Evolutionary conservation across 2,329 filamentous ascomycete genomes (phyloP), one percentile per base, ranked within the genome.

Genomic region (Aspergillus pseudoterreus): DNA sequence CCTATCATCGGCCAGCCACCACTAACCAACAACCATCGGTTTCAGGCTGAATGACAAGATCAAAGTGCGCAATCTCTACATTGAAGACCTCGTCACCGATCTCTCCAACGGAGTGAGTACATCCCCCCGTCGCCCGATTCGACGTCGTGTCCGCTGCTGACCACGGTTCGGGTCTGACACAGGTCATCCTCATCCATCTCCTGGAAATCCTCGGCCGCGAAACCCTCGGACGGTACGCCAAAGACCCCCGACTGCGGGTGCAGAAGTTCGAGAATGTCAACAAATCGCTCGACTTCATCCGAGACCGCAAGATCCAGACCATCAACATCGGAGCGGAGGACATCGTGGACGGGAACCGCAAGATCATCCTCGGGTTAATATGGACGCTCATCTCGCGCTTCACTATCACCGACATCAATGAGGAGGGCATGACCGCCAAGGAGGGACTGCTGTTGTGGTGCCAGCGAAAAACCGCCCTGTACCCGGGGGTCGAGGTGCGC

Each of bases 241-340:
- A 92, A 49, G 95, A 92, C 65, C 94, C 94, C 36, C 96, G 96
- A 75, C 81, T 99, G 61, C 90, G 94, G 52, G 94, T 99, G 47
- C 94, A 99, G 76, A 86, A 85, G 62, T 99, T 97, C 73, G 94
- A 99, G 72, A 99, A 99, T 81, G 92, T 94, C 71, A 97, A 97
- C 77, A 86, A 92, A 62, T 90, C 90, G 45, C 84, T 99, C 56
- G 86, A 96, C 72, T 99, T 94, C 65, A 91, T 99, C 76, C 95
- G 89, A 68, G 85, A 84, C 52, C 81, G 91, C 62, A 87, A 90
- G 17, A 97, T 99, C 57, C 92, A 96, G 71, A 90, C 99, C 86
- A 96, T 91, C 60, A 99, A 99, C 63, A 97, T 97, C 65, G 94
- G 94, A 48, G 94, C 94, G 6, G 94, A 97, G 73, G 94, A 99